These are phyloP conservation scores for Fonsecaea nubica DNA, from an alignment of 2,329 filamentous ascomycete genomes.

Conservation along the genomic window DNA sequence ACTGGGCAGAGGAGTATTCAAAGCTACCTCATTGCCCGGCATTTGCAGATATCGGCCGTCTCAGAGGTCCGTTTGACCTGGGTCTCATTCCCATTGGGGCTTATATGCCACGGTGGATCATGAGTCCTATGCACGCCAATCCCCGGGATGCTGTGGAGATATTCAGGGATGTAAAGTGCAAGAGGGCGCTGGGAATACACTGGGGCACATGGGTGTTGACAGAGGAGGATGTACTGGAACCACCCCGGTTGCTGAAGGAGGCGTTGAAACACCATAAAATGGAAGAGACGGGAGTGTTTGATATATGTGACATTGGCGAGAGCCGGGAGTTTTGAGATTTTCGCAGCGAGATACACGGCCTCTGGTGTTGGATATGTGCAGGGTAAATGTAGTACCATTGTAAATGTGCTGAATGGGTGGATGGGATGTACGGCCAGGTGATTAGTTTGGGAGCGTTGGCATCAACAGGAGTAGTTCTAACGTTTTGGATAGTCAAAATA, in stretches of 20 bases:
- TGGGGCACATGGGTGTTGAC: conserved; percentile 92
- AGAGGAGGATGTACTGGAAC: conserved; percentile 82
- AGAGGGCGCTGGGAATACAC: conserved; percentile 81
- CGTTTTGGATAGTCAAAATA: too few relatives aligned
- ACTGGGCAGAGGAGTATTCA: conserved; percentile 72
- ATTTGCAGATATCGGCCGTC: conserved; percentile 80
- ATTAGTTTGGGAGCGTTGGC: too few relatives aligned
- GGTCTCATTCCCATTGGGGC: conserved; percentile 93
- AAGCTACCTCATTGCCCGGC: conserved; percentile 76
- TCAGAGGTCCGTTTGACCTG: conserved; percentile 85
- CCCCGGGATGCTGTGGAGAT: conserved; percentile 89
- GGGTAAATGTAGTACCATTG: background rate
- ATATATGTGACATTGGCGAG: conserved; percentile 83
- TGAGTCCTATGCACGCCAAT: conserved; percentile 83
- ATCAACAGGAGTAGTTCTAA: background rate
- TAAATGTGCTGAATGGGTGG: background rate
- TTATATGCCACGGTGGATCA: conserved; percentile 70
- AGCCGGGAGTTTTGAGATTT: conserved; percentile 71
- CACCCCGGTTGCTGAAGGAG: conserved; percentile 73
- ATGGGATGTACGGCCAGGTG: background rate
- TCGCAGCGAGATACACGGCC: background rate
- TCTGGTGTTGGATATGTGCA: background rate
- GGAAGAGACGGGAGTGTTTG: conserved; percentile 76
- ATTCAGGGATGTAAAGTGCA: conserved; percentile 81
- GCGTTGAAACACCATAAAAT: conserved; percentile 67